These are phyloP conservation scores for Condylostoma magnum DNA, from an alignment of 169 alveolate genomes.

Conservation along the genomic window DNA sequence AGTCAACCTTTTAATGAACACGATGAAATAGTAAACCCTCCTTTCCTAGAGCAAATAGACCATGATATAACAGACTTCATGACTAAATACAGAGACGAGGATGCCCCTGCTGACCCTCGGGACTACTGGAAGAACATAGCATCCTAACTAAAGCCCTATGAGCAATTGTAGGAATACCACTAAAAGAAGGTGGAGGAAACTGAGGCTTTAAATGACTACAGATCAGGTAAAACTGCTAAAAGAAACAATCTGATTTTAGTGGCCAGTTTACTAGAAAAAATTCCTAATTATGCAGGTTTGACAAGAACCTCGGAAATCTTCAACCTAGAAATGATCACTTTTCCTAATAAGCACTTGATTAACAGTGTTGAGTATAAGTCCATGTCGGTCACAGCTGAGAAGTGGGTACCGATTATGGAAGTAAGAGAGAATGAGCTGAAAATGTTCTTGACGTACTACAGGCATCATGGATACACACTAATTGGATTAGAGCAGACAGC, in stretches of 20 bases:
- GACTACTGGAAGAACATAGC: constrained; percentile 37
- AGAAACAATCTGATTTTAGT: constrained; percentile 82
- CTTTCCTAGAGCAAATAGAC: constrained; percentile 35
- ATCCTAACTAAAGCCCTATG: constrained; percentile 5
- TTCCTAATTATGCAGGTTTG: constrained; percentile 91
- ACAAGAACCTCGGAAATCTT: constrained; percentile 90
- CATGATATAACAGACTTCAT: constrained; percentile 8
- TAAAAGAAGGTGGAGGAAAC: constrained; percentile 29
- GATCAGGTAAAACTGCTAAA: constrained; percentile 38
- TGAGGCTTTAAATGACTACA: constrained; percentile 4
- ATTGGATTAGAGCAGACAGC: constrained; percentile 91
- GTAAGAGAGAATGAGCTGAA: constrained; percentile 49
- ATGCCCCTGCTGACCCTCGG: constrained; percentile 4
- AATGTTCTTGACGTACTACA: constrained; percentile 54
- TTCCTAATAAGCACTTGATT: constrained; percentile 48
- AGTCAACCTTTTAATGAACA: constrained; percentile 10
- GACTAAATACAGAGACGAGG: not conserved
- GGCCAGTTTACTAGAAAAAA: constrained; percentile 86
- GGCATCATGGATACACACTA: constrained; percentile 78
- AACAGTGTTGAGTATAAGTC: constrained; percentile 74
- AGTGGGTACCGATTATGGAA: constrained; percentile 87
- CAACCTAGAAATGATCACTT: constrained; percentile 53
- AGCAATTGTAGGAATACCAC: not conserved
- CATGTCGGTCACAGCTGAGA: constrained; percentile 89
- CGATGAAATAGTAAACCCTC: constrained; percentile 35